These are phyloP conservation scores for Teratosphaeria nubilosa DNA, from an alignment of 2,329 filamentous ascomycete genomes.

Conservation along the genomic window DNA sequence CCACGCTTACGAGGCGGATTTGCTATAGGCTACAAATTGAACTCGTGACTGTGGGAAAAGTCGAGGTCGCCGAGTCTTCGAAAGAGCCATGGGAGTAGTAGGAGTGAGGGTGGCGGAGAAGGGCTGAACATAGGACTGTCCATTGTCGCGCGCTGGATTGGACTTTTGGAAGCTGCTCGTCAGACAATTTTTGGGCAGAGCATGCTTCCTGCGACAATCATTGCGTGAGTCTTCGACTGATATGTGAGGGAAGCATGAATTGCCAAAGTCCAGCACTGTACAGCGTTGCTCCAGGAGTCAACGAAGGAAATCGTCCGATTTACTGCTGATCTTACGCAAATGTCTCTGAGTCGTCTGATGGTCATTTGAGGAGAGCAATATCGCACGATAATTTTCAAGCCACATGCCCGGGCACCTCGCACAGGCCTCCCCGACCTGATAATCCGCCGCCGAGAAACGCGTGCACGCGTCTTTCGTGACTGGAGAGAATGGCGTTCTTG, in stretches of 20 bases:
- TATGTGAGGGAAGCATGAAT: too few species aligned
- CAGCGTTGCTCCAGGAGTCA: neutral
- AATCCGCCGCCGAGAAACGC: too few species aligned
- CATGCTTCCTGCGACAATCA: neutral
- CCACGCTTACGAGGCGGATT: slow-evolving; percentile 43
- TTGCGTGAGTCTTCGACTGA: too few species aligned
- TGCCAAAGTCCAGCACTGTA: neutral
- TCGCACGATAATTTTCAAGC: neutral
- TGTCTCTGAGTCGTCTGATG: neutral
- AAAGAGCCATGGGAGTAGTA: slow-evolving; percentile 54
- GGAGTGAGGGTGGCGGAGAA: too few species aligned
- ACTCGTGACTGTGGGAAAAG: slow-evolving; percentile 62
- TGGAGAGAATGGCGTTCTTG: neutral
- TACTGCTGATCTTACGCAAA: neutral
- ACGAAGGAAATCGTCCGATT: neutral
- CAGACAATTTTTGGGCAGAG: neutral
- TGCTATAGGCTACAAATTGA: slow-evolving; percentile 79
- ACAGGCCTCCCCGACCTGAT: neutral
- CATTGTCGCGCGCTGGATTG: too few species aligned
- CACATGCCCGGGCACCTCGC: too few species aligned
- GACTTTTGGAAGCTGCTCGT: too few species aligned
- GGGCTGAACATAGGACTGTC: too few species aligned
- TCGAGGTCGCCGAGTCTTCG: slow-evolving; percentile 73
- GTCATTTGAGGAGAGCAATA: neutral
- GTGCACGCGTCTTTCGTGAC: neutral